These are phyloP conservation scores for Poronia punctata DNA, from an alignment of 495 filamentous ascomycete genomes.

Conservation along the genomic window DNA sequence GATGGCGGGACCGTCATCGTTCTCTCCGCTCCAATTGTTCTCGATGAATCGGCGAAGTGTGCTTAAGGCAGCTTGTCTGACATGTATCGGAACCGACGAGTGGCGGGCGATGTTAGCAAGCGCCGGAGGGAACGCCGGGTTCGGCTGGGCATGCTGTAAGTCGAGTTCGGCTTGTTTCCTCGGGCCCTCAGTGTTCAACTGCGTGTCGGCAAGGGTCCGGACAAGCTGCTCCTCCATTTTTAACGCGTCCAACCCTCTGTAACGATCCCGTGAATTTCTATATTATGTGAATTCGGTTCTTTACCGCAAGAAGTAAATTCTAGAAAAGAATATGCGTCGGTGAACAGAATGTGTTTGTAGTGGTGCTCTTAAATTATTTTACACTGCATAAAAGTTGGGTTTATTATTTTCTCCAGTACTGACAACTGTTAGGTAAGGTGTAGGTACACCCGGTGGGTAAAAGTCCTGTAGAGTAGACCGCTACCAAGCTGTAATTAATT, in stretches of 20 bases:
- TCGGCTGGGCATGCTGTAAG: slow-evolving; percentile 57
- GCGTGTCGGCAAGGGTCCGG: slow-evolving; percentile 71
- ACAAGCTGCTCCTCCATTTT: slow-evolving; percentile 81
- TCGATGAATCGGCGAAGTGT: slow-evolving; percentile 76
- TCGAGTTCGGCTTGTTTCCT: slow-evolving; percentile 76
- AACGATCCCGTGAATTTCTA: not conserved
- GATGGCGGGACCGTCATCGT: slow-evolving; percentile 57
- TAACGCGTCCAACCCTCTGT: slow-evolving; percentile 4
- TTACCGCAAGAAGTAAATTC: too few species aligned
- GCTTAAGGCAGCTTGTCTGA: slow-evolving; percentile 77
- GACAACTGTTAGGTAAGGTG: too few species aligned
- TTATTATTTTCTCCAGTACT: too few species aligned
- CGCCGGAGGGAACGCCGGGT: slow-evolving; percentile 63
- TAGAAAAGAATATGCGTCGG: too few species aligned
- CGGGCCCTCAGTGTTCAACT: slow-evolving; percentile 58
- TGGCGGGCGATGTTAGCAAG: slow-evolving; percentile 75
- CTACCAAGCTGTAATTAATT: too few species aligned
- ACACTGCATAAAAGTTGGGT: too few species aligned
- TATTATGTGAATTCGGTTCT: too few species aligned
- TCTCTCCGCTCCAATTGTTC: slow-evolving; percentile 60
- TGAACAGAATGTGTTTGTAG: too few species aligned
- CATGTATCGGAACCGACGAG: slow-evolving; percentile 56
- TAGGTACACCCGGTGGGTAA: too few species aligned
- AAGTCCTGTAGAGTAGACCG: too few species aligned
- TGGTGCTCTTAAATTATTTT: too few species aligned